Base-by-base conservation (phyloP, 345 rosid species). In the Gossypium raimondii region DNA sequence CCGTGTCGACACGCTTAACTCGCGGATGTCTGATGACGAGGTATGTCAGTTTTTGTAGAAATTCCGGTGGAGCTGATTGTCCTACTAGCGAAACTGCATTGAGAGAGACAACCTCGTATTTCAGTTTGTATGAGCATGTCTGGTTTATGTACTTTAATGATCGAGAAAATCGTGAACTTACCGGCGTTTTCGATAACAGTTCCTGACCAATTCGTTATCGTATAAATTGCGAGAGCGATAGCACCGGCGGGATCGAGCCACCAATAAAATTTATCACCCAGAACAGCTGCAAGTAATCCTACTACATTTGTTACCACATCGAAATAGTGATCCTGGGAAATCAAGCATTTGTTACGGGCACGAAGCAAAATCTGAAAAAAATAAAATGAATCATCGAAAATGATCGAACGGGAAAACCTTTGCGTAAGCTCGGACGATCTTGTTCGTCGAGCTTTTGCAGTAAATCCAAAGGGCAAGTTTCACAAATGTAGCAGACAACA, bases 161-260 rank as follows among this genome's bases (percentile, higher is more conserved):
- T 67, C 72, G 44, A 50, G 44, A 68, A 63, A 68, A 50, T 68
- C 22, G 3, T 24, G 1, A 13, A 34, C 0, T 27, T 80, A 92
- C 97, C 91, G 75, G 99, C 94, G 77, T 92, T 95, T 83, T 95
- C 99, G 82, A 89, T 77, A 60, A 95, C 99, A 10, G 99, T 91
- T 34, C 80, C 88, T 2, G 98, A 92, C 98, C 98, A 94, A 72
- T 91, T 91, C 69, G 80, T 7, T 41, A 94, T 94, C n/a, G 96
- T 94, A 78, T 94, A 94, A 7, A 94, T 67, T 47, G 98, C 99
- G 59, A 92, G 93, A 47, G 86, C 72, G 45, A 91, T 88, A 24
- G 98, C 98, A 73, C 97, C 99, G 24, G 77, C 79, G 2, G 99
- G 97, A 70, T 95, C 99, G 14, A 95, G 89, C 98, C 97, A 95